Conservation (phyloP, 768 basidiomycete genomes). For the Mrakia frigida region DNA sequence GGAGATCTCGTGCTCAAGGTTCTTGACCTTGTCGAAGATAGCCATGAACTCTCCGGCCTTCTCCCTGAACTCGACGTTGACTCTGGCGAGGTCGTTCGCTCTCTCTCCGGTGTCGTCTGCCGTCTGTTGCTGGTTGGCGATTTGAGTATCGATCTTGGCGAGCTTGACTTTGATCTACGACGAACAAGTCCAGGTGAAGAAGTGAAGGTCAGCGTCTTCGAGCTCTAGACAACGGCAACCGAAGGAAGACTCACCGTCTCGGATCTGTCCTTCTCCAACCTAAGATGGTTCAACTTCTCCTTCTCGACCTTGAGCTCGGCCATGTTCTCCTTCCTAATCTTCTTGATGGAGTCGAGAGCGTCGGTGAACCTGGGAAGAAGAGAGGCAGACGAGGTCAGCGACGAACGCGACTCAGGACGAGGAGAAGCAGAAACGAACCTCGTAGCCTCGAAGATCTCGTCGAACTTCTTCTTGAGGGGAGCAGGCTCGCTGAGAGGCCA, state of each 20-base stretch:
- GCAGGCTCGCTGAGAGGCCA: slow-evolving; percentile 94
- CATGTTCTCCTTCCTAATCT: slow-evolving; percentile 79
- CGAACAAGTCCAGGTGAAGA: not conserved
- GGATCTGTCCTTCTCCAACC: slow-evolving; percentile 75
- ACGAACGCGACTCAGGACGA: not conserved
- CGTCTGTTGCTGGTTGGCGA: slow-evolving; percentile 66
- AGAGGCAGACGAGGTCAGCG: not conserved
- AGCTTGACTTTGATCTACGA: slow-evolving; percentile 57
- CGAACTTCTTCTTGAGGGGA: slow-evolving; percentile 95
- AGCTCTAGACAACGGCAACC: not conserved
- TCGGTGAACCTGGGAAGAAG: slow-evolving; percentile 73
- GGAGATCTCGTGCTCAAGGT: slow-evolving; percentile 54
- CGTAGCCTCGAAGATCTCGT: slow-evolving; percentile 98
- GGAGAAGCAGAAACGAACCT: slow-evolving; percentile 51
- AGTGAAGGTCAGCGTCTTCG: not conserved
- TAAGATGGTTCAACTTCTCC: slow-evolving; percentile 70
- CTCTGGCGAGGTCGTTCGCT: slow-evolving; percentile 58
- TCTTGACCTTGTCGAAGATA: slow-evolving; percentile 65
- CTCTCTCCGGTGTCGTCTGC: slow-evolving; percentile 64
- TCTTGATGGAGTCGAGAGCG: slow-evolving; percentile 86
- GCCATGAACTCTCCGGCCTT: slow-evolving; percentile 79
- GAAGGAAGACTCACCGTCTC: slow-evolving; percentile 55
- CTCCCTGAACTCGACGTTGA: slow-evolving; percentile 61
- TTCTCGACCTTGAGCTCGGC: slow-evolving; percentile 90
- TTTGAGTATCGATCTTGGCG: slow-evolving; percentile 55